Evolutionary conservation across 768 basidiomycete genomes (phyloP).

Genomic region (Astraeus odoratus): DNA sequence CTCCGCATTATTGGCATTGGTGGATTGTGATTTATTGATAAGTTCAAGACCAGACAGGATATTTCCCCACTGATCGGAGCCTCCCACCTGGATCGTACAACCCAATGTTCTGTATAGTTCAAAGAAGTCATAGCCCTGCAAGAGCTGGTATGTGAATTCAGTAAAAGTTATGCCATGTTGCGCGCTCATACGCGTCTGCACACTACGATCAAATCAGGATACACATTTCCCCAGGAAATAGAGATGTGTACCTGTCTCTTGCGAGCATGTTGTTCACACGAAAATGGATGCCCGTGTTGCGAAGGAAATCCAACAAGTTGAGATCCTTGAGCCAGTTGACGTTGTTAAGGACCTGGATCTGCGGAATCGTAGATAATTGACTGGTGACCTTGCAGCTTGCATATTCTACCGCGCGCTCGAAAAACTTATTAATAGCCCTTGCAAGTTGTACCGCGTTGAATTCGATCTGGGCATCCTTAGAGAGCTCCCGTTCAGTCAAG

Average conservation of each 20-base stretch:
- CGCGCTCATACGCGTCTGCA: constrained; percentile 70
- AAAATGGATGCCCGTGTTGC: constrained; percentile 69
- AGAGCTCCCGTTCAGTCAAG: constrained; percentile 67
- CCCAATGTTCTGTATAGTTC: constrained; percentile 54
- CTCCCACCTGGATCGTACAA: constrained; percentile 88
- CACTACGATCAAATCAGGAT: constrained; percentile 40
- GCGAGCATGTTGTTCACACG: constrained; percentile 87
- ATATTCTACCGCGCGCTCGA: constrained; percentile 56
- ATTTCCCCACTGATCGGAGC: constrained; percentile 99
- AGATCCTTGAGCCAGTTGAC: constrained; percentile 74
- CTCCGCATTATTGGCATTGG: not conserved
- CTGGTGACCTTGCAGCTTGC: constrained; percentile 33
- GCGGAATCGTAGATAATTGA: constrained; percentile 5
- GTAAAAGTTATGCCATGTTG: constrained; percentile 94
- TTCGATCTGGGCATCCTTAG: constrained; percentile 52
- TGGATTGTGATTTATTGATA: constrained; percentile 47
- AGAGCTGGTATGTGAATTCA: constrained; percentile 94
- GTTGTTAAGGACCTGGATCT: constrained; percentile 52
- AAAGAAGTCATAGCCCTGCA: constrained; percentile 95
- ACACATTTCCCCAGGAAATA: not conserved
- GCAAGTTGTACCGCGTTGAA: constrained; percentile 62
- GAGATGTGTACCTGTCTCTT: constrained; percentile 66
- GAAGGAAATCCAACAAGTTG: constrained; percentile 77
- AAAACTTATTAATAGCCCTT: constrained; percentile 64
- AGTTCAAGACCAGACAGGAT: constrained; percentile 91